These are phyloP conservation scores for Trypanosoma mega DNA, from an alignment of 208 protist species.

Conservation along the genomic window DNA sequence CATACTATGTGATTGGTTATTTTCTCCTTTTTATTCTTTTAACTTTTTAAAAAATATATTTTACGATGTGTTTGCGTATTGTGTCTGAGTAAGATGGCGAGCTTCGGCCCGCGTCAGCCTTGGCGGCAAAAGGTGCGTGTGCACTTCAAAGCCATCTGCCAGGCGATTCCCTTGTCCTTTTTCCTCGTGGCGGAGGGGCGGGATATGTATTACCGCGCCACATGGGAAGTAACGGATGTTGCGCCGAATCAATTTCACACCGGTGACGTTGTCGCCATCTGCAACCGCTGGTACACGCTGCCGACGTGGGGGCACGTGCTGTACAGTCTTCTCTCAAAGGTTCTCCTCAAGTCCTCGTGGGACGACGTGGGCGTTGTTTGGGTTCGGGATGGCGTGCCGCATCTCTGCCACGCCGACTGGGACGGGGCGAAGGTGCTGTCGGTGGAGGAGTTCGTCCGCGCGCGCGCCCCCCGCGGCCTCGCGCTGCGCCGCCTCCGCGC, in stretches of 20 bases:
- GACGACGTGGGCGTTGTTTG: slow-evolving; percentile 86
- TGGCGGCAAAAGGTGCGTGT: slow-evolving; percentile 59
- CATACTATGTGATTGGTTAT: too few relatives aligned
- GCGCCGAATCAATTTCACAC: slow-evolving; percentile 48
- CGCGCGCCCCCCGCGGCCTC: slow-evolving; percentile 61
- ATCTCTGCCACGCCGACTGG: slow-evolving; percentile 77
- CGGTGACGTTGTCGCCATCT: slow-evolving; percentile 81
- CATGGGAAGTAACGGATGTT: slow-evolving; percentile 61
- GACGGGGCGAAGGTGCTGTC: slow-evolving; percentile 53
- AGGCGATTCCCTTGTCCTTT: slow-evolving; percentile 75
- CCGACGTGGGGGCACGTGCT: slow-evolving; percentile 67
- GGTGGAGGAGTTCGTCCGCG: slow-evolving; percentile 58
- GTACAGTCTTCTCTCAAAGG: slow-evolving; percentile 81
- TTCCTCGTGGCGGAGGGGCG: slow-evolving; percentile 74
- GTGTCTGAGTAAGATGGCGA: slow-evolving; percentile 35
- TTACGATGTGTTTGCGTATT: not conserved
- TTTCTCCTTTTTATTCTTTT: slow-evolving; percentile 16
- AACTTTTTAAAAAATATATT: not conserved
- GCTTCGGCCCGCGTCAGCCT: slow-evolving; percentile 48
- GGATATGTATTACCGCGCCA: slow-evolving; percentile 85
- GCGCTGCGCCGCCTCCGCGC: slow-evolving; percentile 60
- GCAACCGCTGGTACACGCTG: slow-evolving; percentile 90
- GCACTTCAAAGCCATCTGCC: slow-evolving; percentile 71
- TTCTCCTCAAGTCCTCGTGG: slow-evolving; percentile 82
- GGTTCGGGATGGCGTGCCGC: slow-evolving; percentile 45